Evolutionary conservation across 202 grass and related monocot genomes (phyloP).

Genomic region (Miscanthus sacchariflorus): DNA sequence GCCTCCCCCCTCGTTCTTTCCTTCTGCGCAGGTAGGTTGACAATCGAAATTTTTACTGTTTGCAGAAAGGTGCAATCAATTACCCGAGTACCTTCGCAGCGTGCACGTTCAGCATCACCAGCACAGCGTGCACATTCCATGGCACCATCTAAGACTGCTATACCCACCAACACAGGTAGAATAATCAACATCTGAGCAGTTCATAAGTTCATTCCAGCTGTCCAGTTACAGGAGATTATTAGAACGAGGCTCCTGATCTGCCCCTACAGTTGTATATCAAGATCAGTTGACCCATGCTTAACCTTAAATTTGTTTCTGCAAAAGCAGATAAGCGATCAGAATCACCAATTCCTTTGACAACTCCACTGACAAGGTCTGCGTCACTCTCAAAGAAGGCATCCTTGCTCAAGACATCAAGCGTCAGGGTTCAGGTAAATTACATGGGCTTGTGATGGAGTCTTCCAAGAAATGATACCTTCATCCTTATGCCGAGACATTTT

Average conservation of each 20-base stretch:
- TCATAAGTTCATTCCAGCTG: background rate
- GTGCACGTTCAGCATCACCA: slow-evolving; percentile 72
- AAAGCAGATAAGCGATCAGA: slow-evolving; percentile 71
- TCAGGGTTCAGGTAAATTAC: slow-evolving; percentile 73
- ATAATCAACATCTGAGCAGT: background rate
- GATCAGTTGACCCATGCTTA: slow-evolving; percentile 22
- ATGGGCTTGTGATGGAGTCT: background rate
- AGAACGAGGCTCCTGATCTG: background rate
- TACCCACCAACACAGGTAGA: slow-evolving; percentile 51
- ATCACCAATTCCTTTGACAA: slow-evolving; percentile 48
- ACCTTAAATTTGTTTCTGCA: background rate
- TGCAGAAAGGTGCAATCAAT: slow-evolving; percentile 74
- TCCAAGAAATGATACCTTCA: background rate
- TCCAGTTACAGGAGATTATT: slow-evolving; percentile 5
- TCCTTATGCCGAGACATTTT: background rate
- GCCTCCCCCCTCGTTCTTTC: background rate
- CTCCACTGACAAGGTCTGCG: slow-evolving; percentile 61
- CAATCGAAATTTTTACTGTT: slow-evolving; percentile 12
- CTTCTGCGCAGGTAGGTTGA: background rate
- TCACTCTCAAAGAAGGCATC: slow-evolving; percentile 75
- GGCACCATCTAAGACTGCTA: slow-evolving; percentile 44
- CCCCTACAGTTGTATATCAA: slow-evolving; percentile 2
- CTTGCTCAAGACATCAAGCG: slow-evolving; percentile 83
- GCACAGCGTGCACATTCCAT: slow-evolving; percentile 57
- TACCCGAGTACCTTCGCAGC: slow-evolving; percentile 60